Conservation (phyloP, 2,329 filamentous ascomycete species). For the Neophaeococcomyces mojaviensis region DNA sequence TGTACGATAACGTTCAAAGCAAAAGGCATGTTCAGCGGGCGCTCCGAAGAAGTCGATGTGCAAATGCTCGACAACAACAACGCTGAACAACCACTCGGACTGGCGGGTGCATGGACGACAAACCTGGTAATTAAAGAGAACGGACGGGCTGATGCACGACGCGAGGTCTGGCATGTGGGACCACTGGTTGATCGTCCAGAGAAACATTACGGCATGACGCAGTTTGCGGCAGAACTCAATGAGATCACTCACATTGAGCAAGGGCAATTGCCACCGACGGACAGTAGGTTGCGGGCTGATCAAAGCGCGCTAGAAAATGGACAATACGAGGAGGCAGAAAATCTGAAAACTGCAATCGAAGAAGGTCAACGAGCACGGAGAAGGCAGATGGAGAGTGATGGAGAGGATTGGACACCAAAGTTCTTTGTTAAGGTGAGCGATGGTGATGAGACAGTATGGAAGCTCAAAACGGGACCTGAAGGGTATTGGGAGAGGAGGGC, state of each 20-base stretch:
- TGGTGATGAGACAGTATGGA: slow-evolving; percentile 56
- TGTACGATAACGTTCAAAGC: slow-evolving; percentile 85
- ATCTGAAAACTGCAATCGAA: slow-evolving; percentile 72
- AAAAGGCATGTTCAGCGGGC: slow-evolving; percentile 94
- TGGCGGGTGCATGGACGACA: slow-evolving; percentile 79
- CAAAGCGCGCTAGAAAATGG: slow-evolving; percentile 79
- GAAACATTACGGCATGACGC: slow-evolving; percentile 79
- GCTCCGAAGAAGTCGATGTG: slow-evolving; percentile 79
- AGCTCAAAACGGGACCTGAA: slow-evolving; percentile 69
- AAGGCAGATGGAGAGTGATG: slow-evolving; percentile 65
- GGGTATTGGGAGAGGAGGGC: slow-evolving; percentile 88
- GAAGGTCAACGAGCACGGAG: slow-evolving; percentile 73
- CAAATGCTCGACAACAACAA: slow-evolving; percentile 64
- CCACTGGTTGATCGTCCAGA: slow-evolving; percentile 68
- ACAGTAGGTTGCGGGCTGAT: slow-evolving; percentile 76
- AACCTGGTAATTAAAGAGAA: slow-evolving; percentile 60
- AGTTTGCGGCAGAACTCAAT: slow-evolving; percentile 79
- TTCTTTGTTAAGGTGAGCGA: slow-evolving; percentile 73
- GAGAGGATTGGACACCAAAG: slow-evolving; percentile 63
- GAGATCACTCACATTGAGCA: slow-evolving; percentile 77
- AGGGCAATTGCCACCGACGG: slow-evolving; percentile 67
- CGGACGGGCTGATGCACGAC: slow-evolving; percentile 51
- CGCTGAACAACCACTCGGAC: slow-evolving; percentile 55
- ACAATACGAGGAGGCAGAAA: slow-evolving; percentile 74
- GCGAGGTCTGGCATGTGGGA: slow-evolving; percentile 72